A percentile compares a stretch with the other conserved stretches of the same genome.
phyloP scores from a whole-genome alignment of 1,284 basidiomycete species.

The Marasmius fiardii region DNA sequence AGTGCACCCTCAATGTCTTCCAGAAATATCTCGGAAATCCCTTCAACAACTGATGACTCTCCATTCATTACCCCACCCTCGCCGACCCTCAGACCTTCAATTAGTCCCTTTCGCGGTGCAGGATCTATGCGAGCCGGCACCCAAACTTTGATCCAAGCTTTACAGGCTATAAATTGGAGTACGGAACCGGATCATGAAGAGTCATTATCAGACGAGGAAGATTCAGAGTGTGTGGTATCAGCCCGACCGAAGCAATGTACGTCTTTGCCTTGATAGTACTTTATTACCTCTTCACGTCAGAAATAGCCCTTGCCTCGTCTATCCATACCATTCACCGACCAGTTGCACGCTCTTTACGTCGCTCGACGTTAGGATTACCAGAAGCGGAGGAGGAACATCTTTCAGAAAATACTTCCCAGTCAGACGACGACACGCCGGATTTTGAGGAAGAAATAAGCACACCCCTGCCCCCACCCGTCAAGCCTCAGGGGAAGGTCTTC shows the following conservation, averaged over 20 bases:
- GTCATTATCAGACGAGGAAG: slow-evolving; percentile 37
- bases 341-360: slow-evolving; percentile 60
- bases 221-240: slow-evolving; percentile 56
- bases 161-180: slow-evolving; percentile 77
- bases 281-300: slow-evolving; percentile 3
- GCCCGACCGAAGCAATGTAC: slow-evolving; percentile 36
- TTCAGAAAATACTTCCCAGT: slow-evolving; percentile 18
- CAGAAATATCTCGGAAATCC: slow-evolving; percentile 26
- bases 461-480: slow-evolving; percentile 6
- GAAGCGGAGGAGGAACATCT: slow-evolving; percentile 28
- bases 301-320: slow-evolving; percentile 60
- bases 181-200: slow-evolving; percentile 67
- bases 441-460: slow-evolving; percentile 2
- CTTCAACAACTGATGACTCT: slow-evolving; percentile 50
- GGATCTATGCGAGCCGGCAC: slow-evolving; percentile 83
- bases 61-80: slow-evolving; percentile 76
- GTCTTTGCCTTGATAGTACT: slow-evolving; percentile 5
- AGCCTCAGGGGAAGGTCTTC: slow-evolving; percentile 3
- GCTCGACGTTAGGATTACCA: slow-evolving; percentile 17
- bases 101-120: slow-evolving; percentile 55
- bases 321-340: slow-evolving; percentile 84
- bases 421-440: slow-evolving; percentile 4
- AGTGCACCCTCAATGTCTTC: slow-evolving; percentile 25
- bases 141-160: slow-evolving; percentile 80
- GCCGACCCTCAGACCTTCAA: slow-evolving; percentile 48